These are phyloP conservation scores for Przewalskia tangutica DNA, from an alignment of 257 asterid species.

Conservation along the genomic window DNA sequence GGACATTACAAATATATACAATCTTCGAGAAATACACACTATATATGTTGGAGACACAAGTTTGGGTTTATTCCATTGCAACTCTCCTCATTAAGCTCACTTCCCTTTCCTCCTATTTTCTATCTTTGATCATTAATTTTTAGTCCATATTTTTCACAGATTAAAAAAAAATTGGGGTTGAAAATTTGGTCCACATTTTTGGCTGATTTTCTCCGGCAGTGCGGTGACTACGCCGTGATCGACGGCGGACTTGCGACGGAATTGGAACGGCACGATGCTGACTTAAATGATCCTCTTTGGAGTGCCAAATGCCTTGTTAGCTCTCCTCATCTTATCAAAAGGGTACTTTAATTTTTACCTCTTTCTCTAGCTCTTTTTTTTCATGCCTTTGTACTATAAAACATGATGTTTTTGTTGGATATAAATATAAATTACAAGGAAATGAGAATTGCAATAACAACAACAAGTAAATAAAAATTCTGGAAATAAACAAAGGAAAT, in stretches of 20 bases:
- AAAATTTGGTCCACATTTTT: slow-evolving; percentile 10
- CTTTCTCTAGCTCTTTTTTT: too few species aligned
- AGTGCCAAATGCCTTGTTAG: slow-evolving; percentile 80
- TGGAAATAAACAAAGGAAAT: too few species aligned
- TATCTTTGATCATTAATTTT: too few species aligned
- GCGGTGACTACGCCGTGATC: slow-evolving; percentile 69
- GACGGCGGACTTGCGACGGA: slow-evolving; percentile 96
- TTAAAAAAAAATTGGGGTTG: not conserved
- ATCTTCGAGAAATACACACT: too few species aligned
- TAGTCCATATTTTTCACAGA: not conserved
- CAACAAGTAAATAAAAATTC: too few species aligned
- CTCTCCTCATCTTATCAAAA: slow-evolving; percentile 73
- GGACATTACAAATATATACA: too few species aligned
- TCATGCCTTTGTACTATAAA: too few species aligned
- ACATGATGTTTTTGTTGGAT: too few species aligned
- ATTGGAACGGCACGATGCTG: slow-evolving; percentile 77
- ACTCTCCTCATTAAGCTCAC: not conserved
- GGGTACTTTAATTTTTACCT: slow-evolving; percentile 15
- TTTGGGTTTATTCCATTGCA: not conserved
- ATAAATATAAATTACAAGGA: too few species aligned
- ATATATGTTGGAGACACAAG: not conserved
- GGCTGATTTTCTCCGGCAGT: slow-evolving; percentile 54
- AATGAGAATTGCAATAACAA: too few species aligned
- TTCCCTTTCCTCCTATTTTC: not conserved
- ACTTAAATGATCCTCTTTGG: slow-evolving; percentile 88